Evolutionary conservation across 495 filamentous ascomycete genomes (phyloP), one percentile per base, ranked within the genome.

Genomic region (Neurospora pannonica): DNA sequence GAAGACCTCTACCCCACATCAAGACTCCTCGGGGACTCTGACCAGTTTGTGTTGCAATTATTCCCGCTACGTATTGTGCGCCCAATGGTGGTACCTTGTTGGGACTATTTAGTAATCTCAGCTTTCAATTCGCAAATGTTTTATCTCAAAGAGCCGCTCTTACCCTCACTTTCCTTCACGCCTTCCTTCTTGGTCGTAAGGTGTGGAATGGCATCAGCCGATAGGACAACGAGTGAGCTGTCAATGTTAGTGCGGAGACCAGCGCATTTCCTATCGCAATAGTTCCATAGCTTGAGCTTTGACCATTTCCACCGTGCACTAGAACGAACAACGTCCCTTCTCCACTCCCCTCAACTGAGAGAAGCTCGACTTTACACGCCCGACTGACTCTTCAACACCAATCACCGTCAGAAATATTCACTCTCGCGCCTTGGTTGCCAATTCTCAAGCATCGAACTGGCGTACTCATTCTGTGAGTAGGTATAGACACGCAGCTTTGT

Each of bases 1-100:
- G 71, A 10, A 75, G 76, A 62, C 79, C 73, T 40, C 79, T 74
- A 72, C 76, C 76, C 81, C 78, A 80, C 81, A 82, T 82, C 38
- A 73, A 74, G 70, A 46, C 36, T 43, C 40, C 48, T 60, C 48
- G 48, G 21, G 19, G 21, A 38, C 40, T 71, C 71, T 72, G 28
- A 54, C 2, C 13, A 19, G 13, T 69, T 71, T 71, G 21, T n/a
- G 17, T 67, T 69, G 42, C 40, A 69, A 72, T 60, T 69, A 72
- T 34, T 48, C 54, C 42, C 28, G 43, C 42, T 42, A 40, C 36
- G 13, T 31, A 34, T 28, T 71, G 70, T 38, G 36, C 37, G 36
- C 36, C 38, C 48, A 17, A 5, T 15, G 3, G 48, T 62, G 48
- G 48, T 62, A 62, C 54, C 54, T 34, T 15, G 46, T 28, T 15